These are phyloP conservation scores for Pseudonitzschia pungens DNA, from an alignment of 108 stramenopile genomes.

Conservation along the genomic window DNA sequence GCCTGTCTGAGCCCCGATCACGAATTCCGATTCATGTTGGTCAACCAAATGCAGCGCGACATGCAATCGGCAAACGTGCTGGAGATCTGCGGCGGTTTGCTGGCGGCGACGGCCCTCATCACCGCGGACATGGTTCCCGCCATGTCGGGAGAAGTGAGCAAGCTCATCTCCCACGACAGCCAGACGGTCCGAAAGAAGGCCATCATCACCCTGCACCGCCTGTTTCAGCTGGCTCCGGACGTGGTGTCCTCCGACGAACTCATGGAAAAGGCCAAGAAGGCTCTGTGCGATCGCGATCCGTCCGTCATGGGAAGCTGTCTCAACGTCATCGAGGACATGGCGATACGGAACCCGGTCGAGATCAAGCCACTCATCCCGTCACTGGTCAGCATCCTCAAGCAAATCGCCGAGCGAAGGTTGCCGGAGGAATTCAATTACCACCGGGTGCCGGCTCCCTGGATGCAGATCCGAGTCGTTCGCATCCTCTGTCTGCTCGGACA, in stretches of 20 bases:
- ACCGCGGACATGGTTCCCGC: constrained; percentile 96
- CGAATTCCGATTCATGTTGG: constrained; percentile 99
- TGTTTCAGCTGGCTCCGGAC: constrained; percentile 88
- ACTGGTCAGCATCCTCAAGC: constrained; percentile 94
- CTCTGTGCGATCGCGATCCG: constrained; percentile 96
- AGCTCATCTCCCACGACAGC: constrained; percentile 63
- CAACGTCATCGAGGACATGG: constrained; percentile 91
- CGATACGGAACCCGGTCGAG: constrained; percentile 51
- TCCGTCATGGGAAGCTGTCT: constrained; percentile 94
- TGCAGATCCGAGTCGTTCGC: constrained; percentile 94
- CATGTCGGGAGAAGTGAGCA: constrained; percentile 65
- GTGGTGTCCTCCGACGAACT: constrained; percentile 73
- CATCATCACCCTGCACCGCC: constrained; percentile 89
- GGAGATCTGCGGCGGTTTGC: constrained; percentile 89
- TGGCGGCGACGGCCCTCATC: constrained; percentile 82
- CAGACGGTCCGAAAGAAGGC: constrained; percentile 94
- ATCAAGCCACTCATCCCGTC: constrained; percentile 94
- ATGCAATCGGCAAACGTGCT: constrained; percentile 87
- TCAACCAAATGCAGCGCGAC: constrained; percentile 98
- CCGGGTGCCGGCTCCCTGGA: constrained; percentile 99
- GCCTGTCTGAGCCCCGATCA: constrained; percentile 93
- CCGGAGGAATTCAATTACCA: constrained; percentile 99
- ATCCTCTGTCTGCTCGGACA: constrained; percentile 92
- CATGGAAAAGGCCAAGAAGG: constrained; percentile 85
- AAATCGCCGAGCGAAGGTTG: constrained; percentile 95